Base-by-base conservation (phyloP, 2,329 filamentous ascomycete genomes). In the Beauveria brongniartii region DNA sequence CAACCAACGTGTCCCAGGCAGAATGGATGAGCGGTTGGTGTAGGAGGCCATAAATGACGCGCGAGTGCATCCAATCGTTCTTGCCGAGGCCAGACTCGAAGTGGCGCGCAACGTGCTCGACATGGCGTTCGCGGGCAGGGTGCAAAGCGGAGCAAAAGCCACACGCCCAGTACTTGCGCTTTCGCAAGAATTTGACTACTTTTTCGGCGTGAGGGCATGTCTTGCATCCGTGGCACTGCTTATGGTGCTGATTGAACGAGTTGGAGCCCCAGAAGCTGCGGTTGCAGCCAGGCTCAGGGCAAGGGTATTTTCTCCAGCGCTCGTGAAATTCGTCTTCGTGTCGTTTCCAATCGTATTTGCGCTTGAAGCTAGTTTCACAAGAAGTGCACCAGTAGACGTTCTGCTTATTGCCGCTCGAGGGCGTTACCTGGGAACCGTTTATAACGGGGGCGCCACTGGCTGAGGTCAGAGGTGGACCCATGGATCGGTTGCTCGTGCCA, bases 281-380 rank as follows among this genome's bases (percentile, higher is more conserved):
- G 71, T 87, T 86, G 73, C 86, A 88, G 65, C 77, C 77, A 9
- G 76, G 77, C 65, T 85, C 84, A 6, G 85, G 84, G 67, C 85
- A 88, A 14, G 84, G 83, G 70, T 86, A 88, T 68, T 86, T 87
- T 64, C 85, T 82, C 75, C 83, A 83, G 59, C 85, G 82, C 75
- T 88, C 85, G 71, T 88, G 85, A 67, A 87, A 87, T 71, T 87
- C 84, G 66, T 87, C 85, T 69, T 88, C 84, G 71, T 89, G 86
- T 37, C 83, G 80, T 71, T 87, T 87, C 86, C 82, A 89, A 70
- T 88, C 84, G 64, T 86, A 85, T 69, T 87, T 87, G 65, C 84
- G 80, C 74, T 85, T 85, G 68, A 88, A 85, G 51, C 83, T 85
- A 54, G 85, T 86, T 69, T 87, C 84, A 71, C 79, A 82, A 20